phyloP scores from a whole-genome alignment of 176 grass and related monocot genomes.

The Oryza rufipogon region DNA sequence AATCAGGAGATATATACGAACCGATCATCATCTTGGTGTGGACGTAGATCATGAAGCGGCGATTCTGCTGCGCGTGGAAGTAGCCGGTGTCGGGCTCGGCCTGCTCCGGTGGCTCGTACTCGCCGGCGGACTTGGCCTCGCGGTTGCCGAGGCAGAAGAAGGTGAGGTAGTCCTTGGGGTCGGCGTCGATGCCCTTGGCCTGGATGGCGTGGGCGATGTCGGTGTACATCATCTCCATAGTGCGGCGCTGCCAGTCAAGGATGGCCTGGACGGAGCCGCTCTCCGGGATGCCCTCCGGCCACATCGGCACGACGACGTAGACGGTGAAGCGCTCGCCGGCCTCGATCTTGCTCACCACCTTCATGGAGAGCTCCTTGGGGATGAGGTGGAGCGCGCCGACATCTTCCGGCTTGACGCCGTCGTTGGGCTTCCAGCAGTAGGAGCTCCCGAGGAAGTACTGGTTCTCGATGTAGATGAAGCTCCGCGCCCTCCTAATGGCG shows the following conservation, averaged over 20 bases:
- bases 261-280: conserved; percentile 94
- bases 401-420: conserved; percentile 65
- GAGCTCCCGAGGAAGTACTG: conserved; percentile 87
- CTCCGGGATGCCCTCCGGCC: conserved; percentile 91
- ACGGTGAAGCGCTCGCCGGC: conserved; percentile 72
- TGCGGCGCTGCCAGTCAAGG: conserved; percentile 83
- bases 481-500: conserved; percentile 65
- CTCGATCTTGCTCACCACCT: conserved; percentile 85
- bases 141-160: conserved; percentile 95
- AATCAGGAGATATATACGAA: neutral
- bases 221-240: conserved; percentile 95
- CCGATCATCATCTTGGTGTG: conserved; percentile 99
- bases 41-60: conserved; percentile 98
- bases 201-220: conserved; percentile 74
- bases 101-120: conserved; percentile 66
- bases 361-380: conserved; percentile 91
- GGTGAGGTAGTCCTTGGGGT: conserved; percentile 82
- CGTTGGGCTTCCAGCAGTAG: conserved; percentile 69
- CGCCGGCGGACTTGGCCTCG: conserved; percentile 63
- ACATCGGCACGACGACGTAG: conserved; percentile 93
- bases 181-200: conserved; percentile 67
- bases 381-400: conserved; percentile 83
- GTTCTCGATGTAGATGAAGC: conserved; percentile 87
- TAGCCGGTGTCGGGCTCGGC: conserved; percentile 70
- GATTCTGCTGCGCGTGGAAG: conserved; percentile 68